Conservation (phyloP, 2,329 filamentous ascomycete genomes). For the Seiridium cupressi region DNA sequence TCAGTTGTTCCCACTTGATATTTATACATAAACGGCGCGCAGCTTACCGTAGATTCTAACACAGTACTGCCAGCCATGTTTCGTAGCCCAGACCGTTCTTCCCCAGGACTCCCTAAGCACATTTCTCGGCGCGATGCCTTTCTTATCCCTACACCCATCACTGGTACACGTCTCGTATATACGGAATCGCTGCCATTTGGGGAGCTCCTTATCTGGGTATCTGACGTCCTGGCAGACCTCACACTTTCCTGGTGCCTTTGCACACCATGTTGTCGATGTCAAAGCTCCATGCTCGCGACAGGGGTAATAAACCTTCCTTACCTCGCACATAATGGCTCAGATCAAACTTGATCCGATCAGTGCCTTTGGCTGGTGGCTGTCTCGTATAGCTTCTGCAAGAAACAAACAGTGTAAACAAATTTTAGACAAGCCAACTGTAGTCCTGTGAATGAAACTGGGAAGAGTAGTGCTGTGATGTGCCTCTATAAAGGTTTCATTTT, state of each 20-base stretch:
- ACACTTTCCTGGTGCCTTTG: not conserved
- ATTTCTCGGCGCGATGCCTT: not conserved
- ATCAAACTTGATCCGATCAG: not conserved
- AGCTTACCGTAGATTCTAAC: not conserved
- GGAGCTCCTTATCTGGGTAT: not conserved
- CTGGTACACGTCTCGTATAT: not conserved
- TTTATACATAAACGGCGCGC: too few relatives aligned
- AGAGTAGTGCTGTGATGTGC: too few relatives aligned
- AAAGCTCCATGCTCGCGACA: slow-evolving; percentile 5
- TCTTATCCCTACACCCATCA: not conserved
- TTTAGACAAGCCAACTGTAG: too few relatives aligned
- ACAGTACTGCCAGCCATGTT: not conserved
- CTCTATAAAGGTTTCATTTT: too few relatives aligned
- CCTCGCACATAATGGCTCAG: slow-evolving; percentile 3
- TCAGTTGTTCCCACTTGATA: too few relatives aligned
- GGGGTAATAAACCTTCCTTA: slow-evolving; percentile 6
- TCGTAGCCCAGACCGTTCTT: not conserved
- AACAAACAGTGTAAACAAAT: too few relatives aligned
- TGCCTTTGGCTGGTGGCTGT: too few relatives aligned
- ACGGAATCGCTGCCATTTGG: not conserved
- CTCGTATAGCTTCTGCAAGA: too few relatives aligned
- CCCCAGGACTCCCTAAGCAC: not conserved
- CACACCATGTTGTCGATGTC: slow-evolving; percentile 1
- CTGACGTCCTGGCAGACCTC: not conserved
- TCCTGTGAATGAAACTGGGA: too few relatives aligned